Evolutionary conservation across 352 stramenopile genomes (phyloP).

Genomic region (Phytophthora syringae): DNA sequence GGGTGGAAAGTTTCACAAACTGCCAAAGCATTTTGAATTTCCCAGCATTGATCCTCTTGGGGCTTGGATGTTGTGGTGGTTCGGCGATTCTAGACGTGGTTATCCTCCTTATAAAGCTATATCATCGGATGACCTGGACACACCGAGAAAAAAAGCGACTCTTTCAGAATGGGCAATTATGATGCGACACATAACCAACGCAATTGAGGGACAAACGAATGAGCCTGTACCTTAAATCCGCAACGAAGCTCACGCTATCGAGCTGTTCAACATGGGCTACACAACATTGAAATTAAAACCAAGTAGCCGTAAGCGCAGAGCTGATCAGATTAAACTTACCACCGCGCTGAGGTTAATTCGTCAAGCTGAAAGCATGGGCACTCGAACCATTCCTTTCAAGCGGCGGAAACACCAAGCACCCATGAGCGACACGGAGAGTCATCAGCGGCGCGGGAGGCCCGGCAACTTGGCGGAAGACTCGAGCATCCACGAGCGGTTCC

Average conservation of each 20-base stretch:
- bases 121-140: no score
- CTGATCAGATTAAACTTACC: no score
- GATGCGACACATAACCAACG: slow-evolving; percentile 2
- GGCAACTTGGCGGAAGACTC: no score
- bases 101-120: no score
- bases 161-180: slow-evolving; percentile 2
- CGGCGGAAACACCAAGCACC: not conserved
- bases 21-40: slow-evolving; percentile 12
- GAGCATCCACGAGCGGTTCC: no score
- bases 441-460: no score
- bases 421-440: not conserved
- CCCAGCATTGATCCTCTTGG: slow-evolving; percentile 3
- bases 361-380: not conserved
- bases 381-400: not conserved
- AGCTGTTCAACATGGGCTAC: no score
- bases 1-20: slow-evolving; percentile 7
- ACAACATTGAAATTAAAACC: no score
- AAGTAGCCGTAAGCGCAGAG: no score
- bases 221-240: not conserved
- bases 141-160: not conserved
- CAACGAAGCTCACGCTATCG: not conserved
- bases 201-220: not conserved
- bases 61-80: no score
- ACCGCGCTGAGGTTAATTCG: no score
- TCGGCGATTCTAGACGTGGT: no score